Conservation (phyloP, 768 basidiomycete genomes). For the Lactifluus volemus region DNA sequence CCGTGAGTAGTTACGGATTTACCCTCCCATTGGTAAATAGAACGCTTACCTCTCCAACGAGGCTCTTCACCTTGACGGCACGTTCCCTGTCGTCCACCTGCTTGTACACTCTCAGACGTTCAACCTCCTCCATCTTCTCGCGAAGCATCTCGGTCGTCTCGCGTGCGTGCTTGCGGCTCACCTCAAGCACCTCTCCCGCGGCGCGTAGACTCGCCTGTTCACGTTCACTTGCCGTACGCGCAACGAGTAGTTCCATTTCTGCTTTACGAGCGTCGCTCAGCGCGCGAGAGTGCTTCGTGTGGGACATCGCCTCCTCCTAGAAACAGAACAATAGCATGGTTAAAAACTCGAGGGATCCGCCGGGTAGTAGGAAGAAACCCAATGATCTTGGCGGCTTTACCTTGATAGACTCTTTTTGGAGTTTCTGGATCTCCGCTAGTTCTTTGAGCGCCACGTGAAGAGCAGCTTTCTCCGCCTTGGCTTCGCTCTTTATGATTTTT, state of each 20-base stretch:
- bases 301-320: conserved; percentile 50
- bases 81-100: conserved; percentile 48
- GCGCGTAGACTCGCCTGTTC: conserved; percentile 27
- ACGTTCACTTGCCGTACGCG: conserved; percentile 32
- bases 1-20: background rate
- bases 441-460: conserved; percentile 53
- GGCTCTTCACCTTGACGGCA: conserved; percentile 7
- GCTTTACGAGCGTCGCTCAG: conserved; percentile 52
- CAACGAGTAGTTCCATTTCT: conserved; percentile 50
- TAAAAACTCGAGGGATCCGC: background rate
- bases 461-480: conserved; percentile 55
- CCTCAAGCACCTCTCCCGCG: conserved; percentile 41
- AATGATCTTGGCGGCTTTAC: conserved; percentile 22
- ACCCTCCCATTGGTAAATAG: no score
- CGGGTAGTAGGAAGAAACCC: background rate
- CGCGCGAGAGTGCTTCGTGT: conserved; percentile 43
- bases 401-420: conserved; percentile 61
- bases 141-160: conserved; percentile 54
- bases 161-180: conserved; percentile 42
- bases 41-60: conserved; percentile 10
- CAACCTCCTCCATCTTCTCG: conserved; percentile 68
- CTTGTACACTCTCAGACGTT: conserved; percentile 53
- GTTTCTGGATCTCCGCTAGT: conserved; percentile 54
- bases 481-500: conserved; percentile 64
- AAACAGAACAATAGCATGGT: background rate